Conservation (phyloP, 805 yeast species). For the Ogataea ramenticola region DNA sequence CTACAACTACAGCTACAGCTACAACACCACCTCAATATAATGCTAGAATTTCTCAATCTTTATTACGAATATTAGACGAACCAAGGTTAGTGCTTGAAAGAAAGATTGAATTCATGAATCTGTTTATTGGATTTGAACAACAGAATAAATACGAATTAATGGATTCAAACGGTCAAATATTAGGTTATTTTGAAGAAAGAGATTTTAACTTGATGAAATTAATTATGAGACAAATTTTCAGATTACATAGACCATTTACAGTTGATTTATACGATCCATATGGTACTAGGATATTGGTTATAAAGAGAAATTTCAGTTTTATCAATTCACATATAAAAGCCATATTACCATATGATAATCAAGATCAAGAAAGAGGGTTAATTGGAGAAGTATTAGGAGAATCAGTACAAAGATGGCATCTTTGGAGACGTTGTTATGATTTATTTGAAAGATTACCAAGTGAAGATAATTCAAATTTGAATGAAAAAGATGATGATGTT, state of each 20-base stretch:
- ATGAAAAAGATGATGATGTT: slow-evolving; percentile 12
- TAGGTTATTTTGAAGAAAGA: slow-evolving; percentile 80
- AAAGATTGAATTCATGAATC: slow-evolving; percentile 80
- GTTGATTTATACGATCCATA: slow-evolving; percentile 63
- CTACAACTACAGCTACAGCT: too few relatives aligned
- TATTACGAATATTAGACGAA: slow-evolving; percentile 44
- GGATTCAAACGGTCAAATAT: slow-evolving; percentile 63
- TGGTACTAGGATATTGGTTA: slow-evolving; percentile 55
- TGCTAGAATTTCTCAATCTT: slow-evolving; percentile 12
- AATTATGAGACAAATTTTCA: slow-evolving; percentile 74
- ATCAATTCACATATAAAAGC: slow-evolving; percentile 85
- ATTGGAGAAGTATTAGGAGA: slow-evolving; percentile 66
- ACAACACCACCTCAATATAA: background rate
- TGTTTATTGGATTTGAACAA: slow-evolving; percentile 86
- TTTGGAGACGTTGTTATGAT: slow-evolving; percentile 86
- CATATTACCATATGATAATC: slow-evolving; percentile 44
- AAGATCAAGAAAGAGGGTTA: slow-evolving; percentile 24
- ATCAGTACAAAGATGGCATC: slow-evolving; percentile 88
- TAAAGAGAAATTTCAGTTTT: slow-evolving; percentile 77
- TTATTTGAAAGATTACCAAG: slow-evolving; percentile 43
- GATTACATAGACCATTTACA: slow-evolving; percentile 80
- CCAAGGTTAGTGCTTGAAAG: slow-evolving; percentile 87
- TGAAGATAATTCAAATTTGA: slow-evolving; percentile 10
- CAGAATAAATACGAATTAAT: slow-evolving; percentile 71
- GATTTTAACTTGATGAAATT: slow-evolving; percentile 64